Base-by-base conservation (phyloP, 1,139 yeast genomes). In the Geotrichum phurueaensis region DNA sequence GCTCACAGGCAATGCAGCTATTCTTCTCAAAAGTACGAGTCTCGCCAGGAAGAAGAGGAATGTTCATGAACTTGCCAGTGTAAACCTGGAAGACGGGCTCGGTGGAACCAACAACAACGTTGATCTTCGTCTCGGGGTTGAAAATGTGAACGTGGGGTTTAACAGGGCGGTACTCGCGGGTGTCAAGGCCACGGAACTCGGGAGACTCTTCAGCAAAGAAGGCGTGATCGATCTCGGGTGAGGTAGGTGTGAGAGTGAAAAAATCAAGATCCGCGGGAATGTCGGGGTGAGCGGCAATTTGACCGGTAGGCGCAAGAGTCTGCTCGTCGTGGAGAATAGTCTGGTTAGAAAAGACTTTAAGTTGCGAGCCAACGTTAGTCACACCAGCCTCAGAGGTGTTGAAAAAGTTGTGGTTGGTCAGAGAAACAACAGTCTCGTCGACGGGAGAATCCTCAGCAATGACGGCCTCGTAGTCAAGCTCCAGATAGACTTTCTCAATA, bases 11-110 rank as follows among this genome's bases (percentile, higher is more conserved):
- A 70, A 85, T 80, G 5, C 89, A 90, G 59, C 81, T 73, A 70
- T 89, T 78, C 36, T 76, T 69, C 31, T 75, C 73, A 65, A 71
- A 78, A 36, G 66, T 67, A 25, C 72, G 71, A 6, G 71, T 29
- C 61, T 71, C 73, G 2, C 78, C 78, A 9, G 73, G 73, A 36
- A 69, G 67, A 39, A 61, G 62, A 9, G 69, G 71, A 51, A 79
- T 75, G 62, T 78, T 68, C 61, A 80, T 76, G 59, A 76, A 76
- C 65, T 82, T 85, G 43, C 88, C 88, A 47, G 89, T 84, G 72
- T 85, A 86, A 59, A 86, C 76, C 71, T 85, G 90, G 77, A 83
- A 84, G 3, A 84, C 75, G 5, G 91, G 91, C 64, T 86, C 91
- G 1, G 90, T 85, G 10, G 88, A 76, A 31, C 73, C 70, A 18